Evolutionary conservation across 1,139 yeast genomes (phyloP), one percentile per base, ranked within the genome.

Genomic region (Hyphopichia pseudoburtonii): DNA sequence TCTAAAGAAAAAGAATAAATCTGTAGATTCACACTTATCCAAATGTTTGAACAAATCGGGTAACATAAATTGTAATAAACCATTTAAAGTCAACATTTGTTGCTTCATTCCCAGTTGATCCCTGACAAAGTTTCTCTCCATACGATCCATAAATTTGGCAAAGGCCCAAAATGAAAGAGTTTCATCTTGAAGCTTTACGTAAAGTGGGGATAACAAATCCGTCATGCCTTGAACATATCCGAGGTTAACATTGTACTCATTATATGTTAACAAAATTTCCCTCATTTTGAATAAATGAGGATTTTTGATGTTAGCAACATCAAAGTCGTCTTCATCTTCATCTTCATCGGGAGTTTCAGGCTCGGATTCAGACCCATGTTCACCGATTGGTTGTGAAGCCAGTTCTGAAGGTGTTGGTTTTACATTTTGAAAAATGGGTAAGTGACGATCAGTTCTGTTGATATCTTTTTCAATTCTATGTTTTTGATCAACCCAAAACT

Each of bases 191-290:
- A 87, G 64, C 6, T 80, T 75, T 30, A 81, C 86, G 56, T 89
- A 94, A 5, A 92, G 62, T 1, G 97, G 97, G 0, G 96, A 84
- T 28, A 94, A 67, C 38, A 92, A 66, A 58, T 92, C 99, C 7
- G 95, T 82, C 99, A 92, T 92, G 2, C 99, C 99, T 63, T 92
- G 99, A 17, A 92, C 96, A 54, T 92, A 92, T 0, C 98, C 98
- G 49, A 94, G 64, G 47, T 88, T 84, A 34, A 68, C 71, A 58
- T 92, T 92, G 58, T 81, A 77, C 59, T 86, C 90, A 57, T 92
- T 90, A 54, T 85, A 92, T 1, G 97, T 87, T 40, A 88, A 72
- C 30, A 92, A 70, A 45, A 94, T 85, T 49, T 86, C 90, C 50
- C 89, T 77, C 66, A 92, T 66, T 37, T 68, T 76, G 45, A 78